Evolutionary conservation across 1,139 yeast species (phyloP).

Genomic region (Cylindricascospora bacillispora): DNA sequence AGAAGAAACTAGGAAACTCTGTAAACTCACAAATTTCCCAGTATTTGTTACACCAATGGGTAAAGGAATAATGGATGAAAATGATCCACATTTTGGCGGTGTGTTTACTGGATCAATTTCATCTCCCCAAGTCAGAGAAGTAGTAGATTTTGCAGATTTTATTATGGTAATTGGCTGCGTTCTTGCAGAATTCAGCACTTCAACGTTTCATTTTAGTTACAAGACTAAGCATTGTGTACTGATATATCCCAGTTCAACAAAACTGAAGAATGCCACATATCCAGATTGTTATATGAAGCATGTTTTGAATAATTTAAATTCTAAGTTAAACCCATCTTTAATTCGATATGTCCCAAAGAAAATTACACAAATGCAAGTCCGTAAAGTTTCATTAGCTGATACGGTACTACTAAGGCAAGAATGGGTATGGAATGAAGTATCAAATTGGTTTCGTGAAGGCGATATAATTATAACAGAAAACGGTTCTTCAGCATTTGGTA

Average conservation of each 20-base stretch:
- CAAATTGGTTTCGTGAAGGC: conserved; percentile 63
- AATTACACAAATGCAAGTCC: conserved; percentile 20
- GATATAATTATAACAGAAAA: conserved; percentile 76
- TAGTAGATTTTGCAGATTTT: conserved; percentile 66
- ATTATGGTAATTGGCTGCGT: conserved; percentile 67
- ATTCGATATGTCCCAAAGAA: conserved; percentile 21
- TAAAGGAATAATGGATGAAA: conserved; percentile 65
- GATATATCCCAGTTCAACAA: conserved; percentile 69
- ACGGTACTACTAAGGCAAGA: conserved; percentile 47
- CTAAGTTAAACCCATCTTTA: conserved; percentile 27
- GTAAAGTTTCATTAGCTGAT: conserved; percentile 26
- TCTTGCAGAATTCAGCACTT: conserved; percentile 76
- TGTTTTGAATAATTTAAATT: conserved; percentile 36
- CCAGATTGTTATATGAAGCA: conserved; percentile 65
- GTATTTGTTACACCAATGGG: conserved; percentile 88
- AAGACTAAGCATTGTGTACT: conserved; percentile 64
- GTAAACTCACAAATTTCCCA: conserved; percentile 63
- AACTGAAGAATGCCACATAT: conserved; percentile 57
- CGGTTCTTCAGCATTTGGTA: conserved; percentile 84
- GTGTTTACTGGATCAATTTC: conserved; percentile 74
- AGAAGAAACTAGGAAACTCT: conserved; percentile 44
- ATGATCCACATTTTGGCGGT: conserved; percentile 62
- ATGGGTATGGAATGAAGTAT: conserved; percentile 70
- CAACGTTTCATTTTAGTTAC: conserved; percentile 71
- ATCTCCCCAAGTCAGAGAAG: conserved; percentile 59